Base-by-base conservation (phyloP, 2,329 filamentous ascomycete species). In the Monilinia polystroma region DNA sequence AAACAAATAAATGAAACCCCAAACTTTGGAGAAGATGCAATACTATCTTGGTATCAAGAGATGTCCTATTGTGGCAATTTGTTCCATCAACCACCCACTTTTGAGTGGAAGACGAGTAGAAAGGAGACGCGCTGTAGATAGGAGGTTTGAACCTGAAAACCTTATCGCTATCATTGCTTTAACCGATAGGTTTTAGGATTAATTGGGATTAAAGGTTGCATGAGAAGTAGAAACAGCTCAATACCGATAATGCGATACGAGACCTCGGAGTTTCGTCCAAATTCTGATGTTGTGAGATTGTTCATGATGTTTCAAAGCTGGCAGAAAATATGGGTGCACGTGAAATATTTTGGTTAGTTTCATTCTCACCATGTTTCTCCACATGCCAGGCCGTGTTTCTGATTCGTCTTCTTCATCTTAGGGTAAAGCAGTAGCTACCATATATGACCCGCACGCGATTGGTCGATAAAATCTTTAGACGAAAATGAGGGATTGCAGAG, bases 41-140 rank as follows among this genome's bases (percentile, higher is more conserved):
- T 12, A n/a, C n/a, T n/a, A 14, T 43, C 41, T 43, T 35, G 23
- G 14, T 56, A 47, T 55, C 26, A 64, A 29, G 18, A 7, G 23
- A 47, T 56, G 26, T 56, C 62, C 52, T 56, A 56, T 64, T 64
- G 20, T 47, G 62, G 52, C 12, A 56, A 45, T 35, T 23, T 35
- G 26, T 35, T 45, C 62, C 62, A 32, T 43, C 29, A 38, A 56
- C 12, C 32, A 32, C 62, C 62, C 62, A 56, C 51, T 56, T 57
- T 57, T 64, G 52, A 49, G 26, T 38, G 12, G 26, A 54, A 63
- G 60, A 55, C 7, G 35, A n/a, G 49, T 14, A 41, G 12, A 26
- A 54, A 23, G 41, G 14, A 51, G 52, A 35, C 14, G 41, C 35
- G 26, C 29, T 18, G 29, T 20, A 56, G 52, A 64, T 64, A 57